Conservation (phyloP, 2,329 filamentous ascomycete species). For the Colletotrichum agaves region DNA sequence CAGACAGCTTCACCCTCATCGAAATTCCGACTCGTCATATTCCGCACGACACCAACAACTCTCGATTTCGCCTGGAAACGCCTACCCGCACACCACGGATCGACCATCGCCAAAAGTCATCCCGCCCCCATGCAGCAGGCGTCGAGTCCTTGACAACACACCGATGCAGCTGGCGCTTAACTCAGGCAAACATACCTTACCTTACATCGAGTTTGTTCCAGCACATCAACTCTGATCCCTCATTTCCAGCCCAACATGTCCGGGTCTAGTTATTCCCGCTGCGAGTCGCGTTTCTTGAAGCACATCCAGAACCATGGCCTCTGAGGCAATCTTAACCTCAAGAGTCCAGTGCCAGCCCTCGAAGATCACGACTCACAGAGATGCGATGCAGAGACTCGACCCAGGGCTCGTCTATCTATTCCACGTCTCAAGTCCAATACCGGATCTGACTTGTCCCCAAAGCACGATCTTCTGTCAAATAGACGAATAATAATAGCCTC, state of each 20-base stretch:
- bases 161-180: conserved; percentile 33
- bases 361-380: background rate
- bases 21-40: conserved; percentile 30
- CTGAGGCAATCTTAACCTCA: background rate
- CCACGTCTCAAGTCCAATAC: background rate
- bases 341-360: background rate
- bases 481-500: conserved; percentile 22
- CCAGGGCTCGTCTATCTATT: background rate
- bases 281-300: background rate
- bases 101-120: background rate
- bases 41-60: background rate
- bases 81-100: conserved; percentile 3
- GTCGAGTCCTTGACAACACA: conserved; percentile 29
- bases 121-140: conserved; percentile 17
- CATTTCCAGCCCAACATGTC: background rate
- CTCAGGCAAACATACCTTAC: conserved; percentile 14
- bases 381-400: background rate
- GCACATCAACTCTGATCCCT: background rate
- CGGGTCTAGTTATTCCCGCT: conserved; percentile 6
- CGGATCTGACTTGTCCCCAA: conserved; percentile 1
- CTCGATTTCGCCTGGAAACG: background rate
- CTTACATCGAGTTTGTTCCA: conserved; percentile 3
- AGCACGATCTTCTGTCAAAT: conserved; percentile 2
- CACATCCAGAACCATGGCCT: background rate
- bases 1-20: conserved; percentile 18